Evolutionary conservation across 192 early-diverging fungal species (phyloP), one percentile per base, ranked within the genome.

Genomic region (Paraglomus brasilianum): DNA sequence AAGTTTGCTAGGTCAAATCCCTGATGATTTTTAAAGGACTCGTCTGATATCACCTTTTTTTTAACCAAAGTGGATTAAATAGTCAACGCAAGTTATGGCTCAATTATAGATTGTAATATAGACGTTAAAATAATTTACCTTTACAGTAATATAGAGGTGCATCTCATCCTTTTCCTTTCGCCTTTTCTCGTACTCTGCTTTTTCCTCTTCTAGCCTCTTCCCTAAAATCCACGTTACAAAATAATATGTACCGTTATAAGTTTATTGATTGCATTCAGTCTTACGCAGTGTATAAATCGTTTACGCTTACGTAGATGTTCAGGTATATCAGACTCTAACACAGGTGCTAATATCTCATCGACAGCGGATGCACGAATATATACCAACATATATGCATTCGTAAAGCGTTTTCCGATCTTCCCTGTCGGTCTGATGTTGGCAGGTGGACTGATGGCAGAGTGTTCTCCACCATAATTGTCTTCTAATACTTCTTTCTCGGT

Each of bases 351-450:
- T 24, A 97, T 84, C 21, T 85, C 69, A 24, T 89, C 89, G 62
- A 88, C 76, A 72, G 89, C 82, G 11, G 78, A 71, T 75, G 94
- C 87, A 53, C 95, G 90, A 47, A 99, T 87, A 66, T 99, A 99
- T 30, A 97, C 95, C 76, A 99, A 81, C 96, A 99, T 97, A 83
- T 99, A 99, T 8, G 97, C 97, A 70, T 97, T 99, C 6, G 92
- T 94, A 74, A 92, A 96, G 36, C 93, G 89, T 74, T 92, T 95
- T 64, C 80, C 51, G 22, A 73, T 72, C 39, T 86, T 81, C 66
- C 79, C 77, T 8, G 81, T 82, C 5, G 78, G 73, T 11, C 70
- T 75, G 62, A 74, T 70, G 15, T 58, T 41, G 0, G 72, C 57
- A 22, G 71, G 62, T 15, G 77, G 74, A 36, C 77, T 78, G 7